Percentiles rank a stretch among this genome's conserved stretches.
Conservation (phyloP, 352 stramenopile species). For the Phytopythium delawarense region DNA sequence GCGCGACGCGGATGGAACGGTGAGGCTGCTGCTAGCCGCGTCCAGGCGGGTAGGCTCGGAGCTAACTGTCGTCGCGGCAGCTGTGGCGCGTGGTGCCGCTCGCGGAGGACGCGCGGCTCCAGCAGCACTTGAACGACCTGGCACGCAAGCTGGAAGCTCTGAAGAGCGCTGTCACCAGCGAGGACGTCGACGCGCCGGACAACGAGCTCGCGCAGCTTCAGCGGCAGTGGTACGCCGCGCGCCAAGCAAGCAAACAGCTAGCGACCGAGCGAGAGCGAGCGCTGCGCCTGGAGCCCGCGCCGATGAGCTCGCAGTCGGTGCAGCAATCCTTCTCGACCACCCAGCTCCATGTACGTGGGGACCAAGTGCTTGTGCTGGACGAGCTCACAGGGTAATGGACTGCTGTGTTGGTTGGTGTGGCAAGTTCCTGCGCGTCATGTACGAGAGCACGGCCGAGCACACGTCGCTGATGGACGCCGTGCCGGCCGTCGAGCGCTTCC, state of each 20-base stretch:
- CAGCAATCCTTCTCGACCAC: slow-evolving; percentile 5
- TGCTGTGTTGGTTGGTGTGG: not conserved
- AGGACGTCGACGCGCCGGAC: not conserved
- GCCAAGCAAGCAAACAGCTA: not conserved
- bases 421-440: slow-evolving; percentile 7
- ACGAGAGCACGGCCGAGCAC: slow-evolving; percentile 3
- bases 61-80: not conserved
- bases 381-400: too few relatives aligned
- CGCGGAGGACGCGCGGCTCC: not conserved
- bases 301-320: not conserved
- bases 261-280: not conserved
- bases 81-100: slow-evolving; percentile 2
- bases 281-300: not conserved
- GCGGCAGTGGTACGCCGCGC: not conserved
- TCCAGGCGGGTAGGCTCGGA: not conserved
- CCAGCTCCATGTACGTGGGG: slow-evolving; percentile 6
- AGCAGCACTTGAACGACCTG: not conserved
- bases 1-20: slow-evolving; percentile 1
- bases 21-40: not conserved
- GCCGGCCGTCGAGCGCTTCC: slow-evolving; percentile 5
- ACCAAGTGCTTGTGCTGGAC: not conserved
- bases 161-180: not conserved
- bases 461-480: not conserved
- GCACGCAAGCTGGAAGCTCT: not conserved
- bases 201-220: not conserved